Base-by-base conservation (phyloP, 2,329 filamentous ascomycete species). In the Plectosphaerella plurivora region DNA sequence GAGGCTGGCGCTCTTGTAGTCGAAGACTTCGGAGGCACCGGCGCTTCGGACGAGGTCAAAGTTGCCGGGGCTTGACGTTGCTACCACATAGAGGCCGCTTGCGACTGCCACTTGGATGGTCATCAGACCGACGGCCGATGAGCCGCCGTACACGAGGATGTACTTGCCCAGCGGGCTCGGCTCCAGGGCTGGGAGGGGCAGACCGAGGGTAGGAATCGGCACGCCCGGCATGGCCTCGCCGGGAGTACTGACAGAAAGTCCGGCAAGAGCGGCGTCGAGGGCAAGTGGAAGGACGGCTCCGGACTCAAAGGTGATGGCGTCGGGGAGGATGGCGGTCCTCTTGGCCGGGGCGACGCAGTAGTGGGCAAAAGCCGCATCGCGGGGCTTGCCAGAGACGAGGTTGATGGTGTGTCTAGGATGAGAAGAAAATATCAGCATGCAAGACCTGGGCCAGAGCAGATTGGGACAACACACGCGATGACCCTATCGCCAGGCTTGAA, bases 121-220 rank as follows among this genome's bases (percentile, higher is more conserved):
- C 44, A 69, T 71, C 41, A 68, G 68, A 1, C 77, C 76, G 1
- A 77, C 73, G 15, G 66, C 68, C 0, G 73, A 72, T 3, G 74
- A 70, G 0, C 78, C 80, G n/a, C 78, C 78, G 74, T 76, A 82
- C 41, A 69, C 57, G 20, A 65, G 24, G 9, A 66, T 41, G 0
- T 57, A 55, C 51, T 65, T 60, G 35, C 55, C 53, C 4, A 50
- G 54, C 11, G 57, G 45, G 11, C 44, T 49, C 1, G 54, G 49
- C n/a, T 55, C 14, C 11, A 62, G 50, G 11, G 46, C 50, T 5
- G 64, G 64, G 41, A 37, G 51, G 9, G 60, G 54, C 8, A 65
- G 49, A 0, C 51, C 59, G 11, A 65, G 53, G 1, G 60, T 59
- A 1, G 66, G 65, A 1, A 66, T 68, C 6, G 59, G 51, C 12